Evolutionary conservation across 768 basidiomycete species (phyloP).

Genomic region (Suillus alpinus): DNA sequence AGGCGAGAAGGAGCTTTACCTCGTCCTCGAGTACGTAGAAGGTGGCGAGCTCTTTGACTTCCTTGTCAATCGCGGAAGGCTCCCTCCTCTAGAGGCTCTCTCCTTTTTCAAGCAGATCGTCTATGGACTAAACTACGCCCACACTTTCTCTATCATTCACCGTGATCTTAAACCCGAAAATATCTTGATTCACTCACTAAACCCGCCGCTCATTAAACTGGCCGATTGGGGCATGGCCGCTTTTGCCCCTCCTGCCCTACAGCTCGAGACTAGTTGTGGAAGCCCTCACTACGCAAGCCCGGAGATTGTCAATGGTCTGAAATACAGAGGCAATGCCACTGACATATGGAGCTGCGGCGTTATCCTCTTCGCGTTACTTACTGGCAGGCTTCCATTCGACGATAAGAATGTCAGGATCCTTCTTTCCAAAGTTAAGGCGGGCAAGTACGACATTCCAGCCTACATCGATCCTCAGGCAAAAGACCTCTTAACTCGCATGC

Average conservation of each 20-base stretch:
- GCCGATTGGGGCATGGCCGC: conserved; percentile 99
- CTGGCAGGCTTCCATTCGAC: conserved; percentile 90
- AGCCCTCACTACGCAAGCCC: conserved; percentile 97
- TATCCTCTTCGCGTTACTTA: conserved; percentile 86
- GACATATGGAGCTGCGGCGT: conserved; percentile 98
- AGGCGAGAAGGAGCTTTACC: conserved; percentile 85
- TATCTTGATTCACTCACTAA: conserved; percentile 81
- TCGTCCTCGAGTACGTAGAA: conserved; percentile 92
- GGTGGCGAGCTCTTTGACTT: conserved; percentile 98
- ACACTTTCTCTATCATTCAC: conserved; percentile 96
- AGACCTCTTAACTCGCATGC: conserved; percentile 83
- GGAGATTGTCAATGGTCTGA: conserved; percentile 90
- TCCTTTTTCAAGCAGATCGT: conserved; percentile 95
- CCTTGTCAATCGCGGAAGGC: conserved; percentile 82
- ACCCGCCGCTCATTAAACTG: conserved; percentile 86
- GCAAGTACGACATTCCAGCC: conserved; percentile 79
- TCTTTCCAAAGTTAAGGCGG: conserved; percentile 82
- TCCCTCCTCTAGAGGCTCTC: conserved; percentile 79
- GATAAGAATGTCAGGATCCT: conserved; percentile 80
- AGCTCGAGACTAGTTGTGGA: conserved; percentile 93
- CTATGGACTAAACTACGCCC: conserved; percentile 93
- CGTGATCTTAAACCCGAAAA: conserved; percentile 99
- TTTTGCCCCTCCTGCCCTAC: conserved; percentile 78
- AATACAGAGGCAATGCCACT: conserved; percentile 85
- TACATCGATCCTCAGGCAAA: conserved; percentile 81